These are phyloP conservation scores for Citrus mangshanensis DNA, from an alignment of 345 rosid species.

Conservation along the genomic window DNA sequence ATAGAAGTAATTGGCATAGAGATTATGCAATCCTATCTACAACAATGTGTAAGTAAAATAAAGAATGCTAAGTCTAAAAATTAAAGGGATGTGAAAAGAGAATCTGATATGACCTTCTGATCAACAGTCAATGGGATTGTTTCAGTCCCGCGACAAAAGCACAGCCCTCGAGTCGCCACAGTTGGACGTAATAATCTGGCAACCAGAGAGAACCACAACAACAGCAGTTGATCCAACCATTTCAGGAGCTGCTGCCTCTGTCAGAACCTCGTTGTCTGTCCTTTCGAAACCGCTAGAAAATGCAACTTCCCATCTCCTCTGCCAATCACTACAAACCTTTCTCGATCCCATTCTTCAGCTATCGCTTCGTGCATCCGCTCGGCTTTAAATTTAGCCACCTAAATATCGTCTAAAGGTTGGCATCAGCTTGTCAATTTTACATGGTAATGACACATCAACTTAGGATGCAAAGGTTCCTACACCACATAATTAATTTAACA, in stretches of 20 bases:
- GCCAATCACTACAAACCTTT: constrained; percentile 38
- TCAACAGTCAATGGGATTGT: constrained; percentile 50
- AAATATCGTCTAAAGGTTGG: background rate
- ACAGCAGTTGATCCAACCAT: constrained; percentile 66
- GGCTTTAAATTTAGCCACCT: constrained; percentile 62
- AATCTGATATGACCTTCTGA: constrained; percentile 46
- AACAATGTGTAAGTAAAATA: background rate
- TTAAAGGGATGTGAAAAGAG: background rate
- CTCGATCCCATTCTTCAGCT: constrained; percentile 48
- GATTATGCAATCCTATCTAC: background rate
- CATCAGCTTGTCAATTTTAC: background rate
- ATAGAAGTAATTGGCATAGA: background rate
- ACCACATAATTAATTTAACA: too few relatives aligned
- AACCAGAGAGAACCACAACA: constrained; percentile 48
- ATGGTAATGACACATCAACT: background rate
- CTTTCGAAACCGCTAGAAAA: constrained; percentile 43
- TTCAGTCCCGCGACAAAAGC: constrained; percentile 47
- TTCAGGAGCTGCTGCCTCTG: constrained; percentile 41
- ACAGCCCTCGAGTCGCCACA: constrained; percentile 67
- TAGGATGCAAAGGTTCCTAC: background rate
- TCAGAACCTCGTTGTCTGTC: constrained; percentile 36
- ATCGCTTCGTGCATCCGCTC: constrained; percentile 51
- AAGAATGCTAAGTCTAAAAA: background rate
- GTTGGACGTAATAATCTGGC: constrained; percentile 58
- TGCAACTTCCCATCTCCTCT: constrained; percentile 45